phyloP scores from a whole-genome alignment of 768 basidiomycete species.

The Leccinum subgranulosum region DNA sequence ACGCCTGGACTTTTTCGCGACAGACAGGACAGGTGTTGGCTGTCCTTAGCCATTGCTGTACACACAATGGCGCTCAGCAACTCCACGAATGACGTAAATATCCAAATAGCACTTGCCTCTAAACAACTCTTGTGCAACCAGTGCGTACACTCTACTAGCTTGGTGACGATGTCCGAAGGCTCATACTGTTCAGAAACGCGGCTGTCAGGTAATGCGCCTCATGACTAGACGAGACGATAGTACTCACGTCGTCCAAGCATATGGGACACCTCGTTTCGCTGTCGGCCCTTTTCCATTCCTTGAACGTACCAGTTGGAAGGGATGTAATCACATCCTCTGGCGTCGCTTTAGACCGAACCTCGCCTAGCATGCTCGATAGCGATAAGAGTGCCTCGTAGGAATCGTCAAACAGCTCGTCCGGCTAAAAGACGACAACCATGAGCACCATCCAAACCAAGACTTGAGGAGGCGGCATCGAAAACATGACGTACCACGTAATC shows the following conservation, averaged over 20 bases:
- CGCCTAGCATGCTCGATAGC: conserved; percentile 59
- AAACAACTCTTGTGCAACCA: conserved; percentile 80
- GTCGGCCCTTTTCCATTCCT: conserved; percentile 64
- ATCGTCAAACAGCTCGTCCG: conserved; percentile 72
- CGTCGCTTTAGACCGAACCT: conserved; percentile 63
- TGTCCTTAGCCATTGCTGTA: conserved; percentile 75
- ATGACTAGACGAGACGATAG: neutral
- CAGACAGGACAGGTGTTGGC: conserved; percentile 83
- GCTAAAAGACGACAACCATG: conserved; percentile 34
- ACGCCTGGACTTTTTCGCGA: conserved; percentile 51
- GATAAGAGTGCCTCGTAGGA: conserved; percentile 71
- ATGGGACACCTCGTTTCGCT: conserved; percentile 79
- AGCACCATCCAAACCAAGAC: conserved; percentile 7
- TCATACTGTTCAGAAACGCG: conserved; percentile 48
- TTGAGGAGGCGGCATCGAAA: neutral
- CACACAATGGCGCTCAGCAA: conserved; percentile 1
- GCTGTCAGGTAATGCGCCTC: neutral
- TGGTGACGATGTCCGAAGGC: conserved; percentile 58
- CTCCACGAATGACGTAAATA: neutral
- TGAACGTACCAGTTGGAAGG: conserved; percentile 59
- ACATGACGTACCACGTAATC: conserved; percentile 52
- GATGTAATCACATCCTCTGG: conserved; percentile 57
- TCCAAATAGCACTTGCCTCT: conserved; percentile 43
- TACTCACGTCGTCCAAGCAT: conserved; percentile 77
- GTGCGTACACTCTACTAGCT: conserved; percentile 68